These are phyloP conservation scores for Dendrobium nobile DNA, from an alignment of 106 monocot species.

Conservation along the genomic window DNA sequence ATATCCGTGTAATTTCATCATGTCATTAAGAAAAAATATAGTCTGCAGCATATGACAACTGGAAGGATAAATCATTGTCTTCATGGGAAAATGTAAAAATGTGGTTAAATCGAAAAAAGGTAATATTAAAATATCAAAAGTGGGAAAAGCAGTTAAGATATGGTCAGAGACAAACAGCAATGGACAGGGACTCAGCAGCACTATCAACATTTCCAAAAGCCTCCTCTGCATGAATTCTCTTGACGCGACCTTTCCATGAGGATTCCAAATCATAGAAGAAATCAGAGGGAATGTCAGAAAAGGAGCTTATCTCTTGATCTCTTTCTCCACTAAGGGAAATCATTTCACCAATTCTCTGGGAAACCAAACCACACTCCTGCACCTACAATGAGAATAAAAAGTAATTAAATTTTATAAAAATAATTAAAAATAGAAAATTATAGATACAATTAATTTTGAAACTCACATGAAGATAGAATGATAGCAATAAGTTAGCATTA, in stretches of 20 bases:
- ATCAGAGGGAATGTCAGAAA: slow-evolving; percentile 54
- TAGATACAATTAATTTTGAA: not conserved
- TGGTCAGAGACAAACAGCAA: slow-evolving; percentile 42
- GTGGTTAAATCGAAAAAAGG: not conserved
- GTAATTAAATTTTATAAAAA: not conserved
- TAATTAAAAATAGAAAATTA: not conserved
- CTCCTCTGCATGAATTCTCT: slow-evolving; percentile 79
- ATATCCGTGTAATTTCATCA: too few species aligned
- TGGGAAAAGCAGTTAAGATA: not conserved
- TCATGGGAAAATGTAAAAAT: not conserved
- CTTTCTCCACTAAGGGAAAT: slow-evolving; percentile 64
- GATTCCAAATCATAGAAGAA: slow-evolving; percentile 94
- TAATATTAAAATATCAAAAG: not conserved
- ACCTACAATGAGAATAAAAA: slow-evolving; percentile 30
- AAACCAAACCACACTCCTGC: slow-evolving; percentile 67
- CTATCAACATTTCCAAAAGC: slow-evolving; percentile 70
- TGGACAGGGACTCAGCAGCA: slow-evolving; percentile 56
- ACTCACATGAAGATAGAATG: not conserved
- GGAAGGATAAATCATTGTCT: not conserved
- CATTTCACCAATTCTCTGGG: slow-evolving; percentile 71
- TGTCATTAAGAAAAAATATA: too few species aligned
- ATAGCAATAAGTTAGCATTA: not conserved
- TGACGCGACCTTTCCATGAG: slow-evolving; percentile 85
- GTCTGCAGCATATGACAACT: not conserved
- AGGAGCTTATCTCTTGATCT: slow-evolving; percentile 68